phyloP scores from a whole-genome alignment of 345 rosid genomes.

The Anastatica hierochuntica region DNA sequence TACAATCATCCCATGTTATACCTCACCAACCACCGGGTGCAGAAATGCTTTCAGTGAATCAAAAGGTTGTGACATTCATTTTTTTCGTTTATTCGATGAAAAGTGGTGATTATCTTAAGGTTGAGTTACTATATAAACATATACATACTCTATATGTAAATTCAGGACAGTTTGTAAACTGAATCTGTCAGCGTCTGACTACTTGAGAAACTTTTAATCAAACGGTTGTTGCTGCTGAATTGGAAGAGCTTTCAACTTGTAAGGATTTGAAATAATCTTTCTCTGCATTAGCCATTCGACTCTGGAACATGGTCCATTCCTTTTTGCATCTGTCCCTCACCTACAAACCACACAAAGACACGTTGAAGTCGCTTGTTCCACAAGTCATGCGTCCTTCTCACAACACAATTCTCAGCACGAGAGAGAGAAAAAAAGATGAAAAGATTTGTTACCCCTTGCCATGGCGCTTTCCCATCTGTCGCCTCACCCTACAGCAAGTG shows the following conservation, averaged over 20 bases:
- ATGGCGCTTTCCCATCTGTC: constrained; percentile 58
- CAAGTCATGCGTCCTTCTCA: constrained; percentile 2
- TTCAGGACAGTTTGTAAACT: constrained; percentile 10
- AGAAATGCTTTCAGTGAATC: neutral
- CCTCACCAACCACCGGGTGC: too few species aligned
- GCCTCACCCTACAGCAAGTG: constrained; percentile 46
- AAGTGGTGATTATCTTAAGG: neutral
- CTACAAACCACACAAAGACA: constrained; percentile 25
- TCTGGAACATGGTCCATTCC: constrained; percentile 85
- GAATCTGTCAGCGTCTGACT: constrained; percentile 10
- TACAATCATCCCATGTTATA: too few species aligned
- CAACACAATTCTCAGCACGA: constrained; percentile 1
- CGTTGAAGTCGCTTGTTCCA: neutral
- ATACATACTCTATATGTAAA: constrained; percentile 25
- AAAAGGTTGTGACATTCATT: neutral
- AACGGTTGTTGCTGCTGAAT: constrained; percentile 22
- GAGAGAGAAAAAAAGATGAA: neutral
- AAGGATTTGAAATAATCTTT: constrained; percentile 37
- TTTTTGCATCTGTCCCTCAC: constrained; percentile 83
- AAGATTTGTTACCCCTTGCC: constrained; percentile 67
- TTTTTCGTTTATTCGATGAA: constrained; percentile 5
- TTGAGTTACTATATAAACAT: constrained; percentile 14
- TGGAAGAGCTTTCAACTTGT: constrained; percentile 26
- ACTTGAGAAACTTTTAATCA: constrained; percentile 19
- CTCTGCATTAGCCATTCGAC: constrained; percentile 58